phyloP scores from a whole-genome alignment of 1,139 yeast genomes.

The Yamadazyma dendronema region DNA sequence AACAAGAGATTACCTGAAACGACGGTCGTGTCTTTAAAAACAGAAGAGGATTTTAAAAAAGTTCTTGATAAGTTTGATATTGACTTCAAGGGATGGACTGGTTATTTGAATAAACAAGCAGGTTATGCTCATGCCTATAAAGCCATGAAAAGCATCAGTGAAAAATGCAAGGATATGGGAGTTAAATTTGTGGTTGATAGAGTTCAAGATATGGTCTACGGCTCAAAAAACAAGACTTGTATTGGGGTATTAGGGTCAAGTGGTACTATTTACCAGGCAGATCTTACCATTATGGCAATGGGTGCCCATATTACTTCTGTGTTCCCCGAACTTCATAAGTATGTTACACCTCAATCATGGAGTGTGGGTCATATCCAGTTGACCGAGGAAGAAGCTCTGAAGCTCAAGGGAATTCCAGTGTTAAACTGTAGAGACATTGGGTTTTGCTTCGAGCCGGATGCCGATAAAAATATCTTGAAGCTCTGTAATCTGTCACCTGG shows the following conservation, averaged over 20 bases:
- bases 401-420: slow-evolving; percentile 35
- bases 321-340: slow-evolving; percentile 31
- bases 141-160: slow-evolving; percentile 16
- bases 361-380: slow-evolving; percentile 41
- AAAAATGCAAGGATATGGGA: slow-evolving; percentile 26
- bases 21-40: slow-evolving; percentile 5
- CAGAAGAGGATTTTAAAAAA: slow-evolving; percentile 11
- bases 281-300: slow-evolving; percentile 28
- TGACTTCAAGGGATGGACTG: slow-evolving; percentile 16
- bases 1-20: slow-evolving; percentile 11
- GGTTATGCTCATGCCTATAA: slow-evolving; percentile 17
- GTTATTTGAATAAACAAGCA: slow-evolving; percentile 16
- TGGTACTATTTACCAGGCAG: slow-evolving; percentile 17
- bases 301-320: slow-evolving; percentile 38
- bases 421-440: slow-evolving; percentile 35
- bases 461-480: slow-evolving; percentile 16
- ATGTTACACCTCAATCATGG: slow-evolving; percentile 24
- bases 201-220: slow-evolving; percentile 19
- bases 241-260: slow-evolving; percentile 13
- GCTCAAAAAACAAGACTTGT: slow-evolving; percentile 8
- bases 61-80: slow-evolving; percentile 10
- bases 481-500: slow-evolving; percentile 21
- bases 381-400: slow-evolving; percentile 28
- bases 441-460: slow-evolving; percentile 32
- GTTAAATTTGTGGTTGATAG: slow-evolving; percentile 31